Base-by-base conservation (phyloP, 441 rosid species). In the Erodium trifolium region DNA sequence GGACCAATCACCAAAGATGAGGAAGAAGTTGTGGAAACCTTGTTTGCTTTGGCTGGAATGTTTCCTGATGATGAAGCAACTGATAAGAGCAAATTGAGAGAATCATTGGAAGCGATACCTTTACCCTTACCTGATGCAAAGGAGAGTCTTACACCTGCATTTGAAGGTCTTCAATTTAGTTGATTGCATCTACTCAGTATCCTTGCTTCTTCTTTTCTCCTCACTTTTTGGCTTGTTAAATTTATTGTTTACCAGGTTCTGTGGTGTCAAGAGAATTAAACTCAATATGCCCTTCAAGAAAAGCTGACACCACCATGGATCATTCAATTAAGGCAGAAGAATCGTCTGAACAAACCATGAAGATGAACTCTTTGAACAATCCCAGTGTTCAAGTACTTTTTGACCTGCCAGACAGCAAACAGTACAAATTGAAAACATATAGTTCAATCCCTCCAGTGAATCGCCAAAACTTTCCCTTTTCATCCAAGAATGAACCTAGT, bases 1-100 rank as follows among this genome's bases (percentile, higher is more conserved):
- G 90, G 94, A 66, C 74, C 88, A 45, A 90, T 90, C 78, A 82
- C 97, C 10, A 91, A 93, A 78, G 98, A 93, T 70, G 98, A 93
- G 85, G 89, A 88, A 81, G 97, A 91, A 83, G 98, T 88, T 66
- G 97, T 76, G 16, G 96, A 91, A 80, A 84, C 97, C 35, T 76
- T 93, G 67, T 88, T 76, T 78, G 84, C 91, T 70, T 79, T 93
- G 85, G 98, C 98, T 4, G 88, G 83, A 76, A 84, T 88, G 91
- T 83, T 88, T 77, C 78, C 81, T 5, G 78, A 78, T 77, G 41
- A 65, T 77, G 74, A 53, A 66, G 31, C 76, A 35, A 18, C 67
- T 60, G 71, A 64, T 70, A 75, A 70, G 66, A 73, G 17, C 73
- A 71, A 73, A 69, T 64, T 49, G 62, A 41, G 57, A 63, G 75